phyloP scores from a whole-genome alignment of 345 rosid genomes.

The Mercurialis annua region DNA sequence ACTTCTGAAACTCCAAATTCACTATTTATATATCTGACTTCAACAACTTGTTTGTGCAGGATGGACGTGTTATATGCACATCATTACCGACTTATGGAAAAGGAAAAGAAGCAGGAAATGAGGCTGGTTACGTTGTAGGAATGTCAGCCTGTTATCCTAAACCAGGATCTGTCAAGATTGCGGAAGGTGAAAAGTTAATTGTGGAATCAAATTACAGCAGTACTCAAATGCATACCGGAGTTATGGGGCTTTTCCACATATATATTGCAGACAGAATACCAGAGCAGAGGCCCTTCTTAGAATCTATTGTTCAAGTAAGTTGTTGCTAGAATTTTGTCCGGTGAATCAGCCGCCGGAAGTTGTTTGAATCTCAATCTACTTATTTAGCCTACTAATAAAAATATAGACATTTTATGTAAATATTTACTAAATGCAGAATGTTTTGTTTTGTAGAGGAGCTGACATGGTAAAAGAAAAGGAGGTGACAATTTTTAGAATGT shows the following conservation, averaged over 20 bases:
- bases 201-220: constrained; percentile 66
- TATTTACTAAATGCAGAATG: too few species aligned
- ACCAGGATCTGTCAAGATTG: constrained; percentile 60
- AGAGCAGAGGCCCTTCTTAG: constrained; percentile 16
- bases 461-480: too few species aligned
- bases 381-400: too few species aligned
- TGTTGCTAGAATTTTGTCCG: too few species aligned
- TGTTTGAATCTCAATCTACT: too few species aligned
- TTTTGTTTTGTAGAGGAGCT: too few species aligned
- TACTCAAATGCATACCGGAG: constrained; percentile 54
- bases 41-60: constrained; percentile 30
- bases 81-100: constrained; percentile 62
- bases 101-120: constrained; percentile 77
- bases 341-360: too few species aligned
- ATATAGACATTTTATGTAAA: too few species aligned
- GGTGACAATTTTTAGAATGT: too few species aligned
- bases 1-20: too few species aligned
- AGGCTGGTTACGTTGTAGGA: constrained; percentile 84
- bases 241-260: constrained; percentile 80
- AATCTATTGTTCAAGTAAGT: constrained; percentile 35
- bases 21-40: neutral
- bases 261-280: constrained; percentile 55
- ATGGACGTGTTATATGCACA: constrained; percentile 53
- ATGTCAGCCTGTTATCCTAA: constrained; percentile 84
- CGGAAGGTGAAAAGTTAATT: constrained; percentile 50